Evolutionary conservation across 179 eudicot species (phyloP), one percentile per base, ranked within the genome.

Genomic region (Gypsophila paniculata): DNA sequence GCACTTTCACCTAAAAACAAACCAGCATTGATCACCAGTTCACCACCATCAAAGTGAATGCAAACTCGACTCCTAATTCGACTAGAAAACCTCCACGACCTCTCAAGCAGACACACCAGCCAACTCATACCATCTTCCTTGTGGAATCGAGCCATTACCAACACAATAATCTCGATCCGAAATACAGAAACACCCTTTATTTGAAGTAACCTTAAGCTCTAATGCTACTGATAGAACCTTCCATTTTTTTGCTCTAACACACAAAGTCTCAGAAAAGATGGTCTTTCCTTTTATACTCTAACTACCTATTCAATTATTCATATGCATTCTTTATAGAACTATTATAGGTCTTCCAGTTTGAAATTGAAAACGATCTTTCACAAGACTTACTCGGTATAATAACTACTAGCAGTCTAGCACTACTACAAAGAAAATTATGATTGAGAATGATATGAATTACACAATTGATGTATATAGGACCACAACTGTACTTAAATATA

Each of bases 1-100:
- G 97, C 75, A 91, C 91, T 89, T 91, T 91, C 75, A 91, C 96
- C 97, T 89, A 81, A 75, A 42, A 80, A 75, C 18, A 36, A 2
- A 72, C 44, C 46, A 70, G 18, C 49, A 61, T 36, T 55, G 13
- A 69, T 42, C 58, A 26, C 26, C 65, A 72, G 25, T 29, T 10
- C 34, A 42, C 44, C 66, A 55, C 34, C n/a, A 34, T 53, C 49
- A 13, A 34, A 53, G 61, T 53, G 5, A 32, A 53, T 12, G 14
- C 61, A 48, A 9, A 13, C 42, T 48, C 58, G 3, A 15, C 14
- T 67, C 36, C 32, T 0, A 29, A 52, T n/a, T 34, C 17, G 9
- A 7, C 44, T 18, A 68, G 19, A 38, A 8, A 39, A 64, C 23
- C n/a, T 38, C 68, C 19, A 2, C 66, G 26, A 25, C 11, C 48